Base-by-base conservation (phyloP, 2,329 filamentous ascomycete genomes). In the Fonsecaea pugnacius region DNA sequence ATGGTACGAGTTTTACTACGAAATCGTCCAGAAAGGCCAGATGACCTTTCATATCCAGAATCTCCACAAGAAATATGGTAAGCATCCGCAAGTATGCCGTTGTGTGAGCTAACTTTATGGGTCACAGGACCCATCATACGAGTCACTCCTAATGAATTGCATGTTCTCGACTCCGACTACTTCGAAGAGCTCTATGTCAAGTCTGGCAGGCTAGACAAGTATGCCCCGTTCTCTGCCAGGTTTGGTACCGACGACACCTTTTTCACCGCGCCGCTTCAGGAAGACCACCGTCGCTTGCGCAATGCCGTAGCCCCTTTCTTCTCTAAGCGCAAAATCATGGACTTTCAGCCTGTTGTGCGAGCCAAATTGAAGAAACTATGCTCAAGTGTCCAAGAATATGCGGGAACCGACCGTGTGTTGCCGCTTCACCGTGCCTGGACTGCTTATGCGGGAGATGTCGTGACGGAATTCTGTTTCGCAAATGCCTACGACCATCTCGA, bases 361-460 rank as follows among this genome's bases (percentile, higher is more conserved):
- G 64, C 60, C 43, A 70, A 71, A 38, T 40, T 72, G 12, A 63
- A 67, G 12, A 67, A 64, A 14, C 71, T 72, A n/a, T 56, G 53
- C 53, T 35, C 58, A 21, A 72, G 67, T 48, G 43, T 75, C 7
- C 66, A 62, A 5, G 59, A 71, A 24, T 73, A 71, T 68, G 71
- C 63, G 36, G 66, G 65, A 30, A 67, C 36, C 64, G 67, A 54
- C 60, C 71, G 62, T 56, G 68, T 60, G 60, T 69, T 73, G 53
- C 65, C 69, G 38, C 62, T 68, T 53, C 72, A 69, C 54, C 62
- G 72, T 21, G 74, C 72, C 6, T 72, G 73, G 57, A 67, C 75
- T 24, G 78, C 78, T 24, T 73, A 78, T 52, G 78, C 78, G 1
- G 79, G 79, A 35, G 80, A 82, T 35, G 76, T 82, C 51, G 79